Evolutionary conservation across 306 rosid genomes (phyloP).

Genomic region (Cucurbita pepo): DNA sequence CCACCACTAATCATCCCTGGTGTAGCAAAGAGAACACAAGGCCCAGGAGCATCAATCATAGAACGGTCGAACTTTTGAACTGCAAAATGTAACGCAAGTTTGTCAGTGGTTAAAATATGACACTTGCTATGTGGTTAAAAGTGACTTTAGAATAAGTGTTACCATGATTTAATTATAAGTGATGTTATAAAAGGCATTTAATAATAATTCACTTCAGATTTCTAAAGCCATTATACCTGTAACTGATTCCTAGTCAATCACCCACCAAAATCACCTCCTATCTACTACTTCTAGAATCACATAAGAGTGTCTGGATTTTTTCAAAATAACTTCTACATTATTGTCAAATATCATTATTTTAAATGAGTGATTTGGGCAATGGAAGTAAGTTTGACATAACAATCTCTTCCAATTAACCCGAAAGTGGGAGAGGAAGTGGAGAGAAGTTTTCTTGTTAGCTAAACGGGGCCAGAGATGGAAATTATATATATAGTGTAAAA

Average conservation of each 20-base stretch:
- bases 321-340: not conserved
- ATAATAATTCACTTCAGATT: not conserved
- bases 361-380: not conserved
- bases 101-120: not conserved
- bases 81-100: slow-evolving; percentile 26
- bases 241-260: not conserved
- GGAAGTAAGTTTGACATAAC: not conserved
- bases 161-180: not conserved
- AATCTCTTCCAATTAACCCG: no score
- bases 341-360: not conserved
- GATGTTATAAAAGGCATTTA: not conserved
- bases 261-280: not conserved
- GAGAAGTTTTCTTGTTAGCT: no score
- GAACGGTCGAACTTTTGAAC: slow-evolving; percentile 71
- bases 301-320: not conserved
- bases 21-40: slow-evolving; percentile 96
- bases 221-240: not conserved
- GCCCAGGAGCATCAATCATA: slow-evolving; percentile 72
- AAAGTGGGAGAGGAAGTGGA: no score
- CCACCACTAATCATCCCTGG: slow-evolving; percentile 94
- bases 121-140: not conserved
- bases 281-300: not conserved
- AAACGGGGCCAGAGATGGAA: no score
- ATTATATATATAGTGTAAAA: no score
- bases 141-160: not conserved